Evolutionary conservation across 257 asterid species (phyloP).

Genomic region (Verbascum thapsus): DNA sequence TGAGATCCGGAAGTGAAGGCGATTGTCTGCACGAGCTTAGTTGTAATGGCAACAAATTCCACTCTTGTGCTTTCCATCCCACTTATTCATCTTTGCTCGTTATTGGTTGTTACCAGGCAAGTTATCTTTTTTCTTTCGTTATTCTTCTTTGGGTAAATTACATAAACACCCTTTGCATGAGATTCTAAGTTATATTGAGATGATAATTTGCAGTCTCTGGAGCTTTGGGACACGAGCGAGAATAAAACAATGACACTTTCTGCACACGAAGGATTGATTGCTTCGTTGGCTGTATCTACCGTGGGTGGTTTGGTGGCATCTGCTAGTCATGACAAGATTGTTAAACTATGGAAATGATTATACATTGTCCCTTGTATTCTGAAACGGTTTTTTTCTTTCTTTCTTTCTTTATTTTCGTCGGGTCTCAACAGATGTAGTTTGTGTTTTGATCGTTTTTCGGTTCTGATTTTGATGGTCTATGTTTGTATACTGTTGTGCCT

Average conservation of each 20-base stretch:
- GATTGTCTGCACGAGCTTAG: constrained; percentile 83
- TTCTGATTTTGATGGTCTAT: not conserved
- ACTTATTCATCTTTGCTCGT: constrained; percentile 76
- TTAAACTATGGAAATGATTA: constrained; percentile 77
- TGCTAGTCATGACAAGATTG: constrained; percentile 84
- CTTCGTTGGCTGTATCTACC: constrained; percentile 76
- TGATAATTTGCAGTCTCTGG: constrained; percentile 59
- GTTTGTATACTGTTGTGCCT: constrained; percentile 3
- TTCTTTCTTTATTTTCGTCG: no score
- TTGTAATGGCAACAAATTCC: constrained; percentile 82
- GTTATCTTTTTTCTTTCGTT: constrained; percentile 15
- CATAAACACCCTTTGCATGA: no score
- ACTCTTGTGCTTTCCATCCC: constrained; percentile 95
- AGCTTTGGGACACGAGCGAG: constrained; percentile 88
- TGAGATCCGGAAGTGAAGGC: constrained; percentile 82
- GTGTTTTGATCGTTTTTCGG: not conserved
- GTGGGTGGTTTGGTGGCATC: constrained; percentile 86
- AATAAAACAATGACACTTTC: constrained; percentile 81
- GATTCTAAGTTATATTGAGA: no score
- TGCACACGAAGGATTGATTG: constrained; percentile 79
- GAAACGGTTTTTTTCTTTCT: not conserved
- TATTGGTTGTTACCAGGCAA: constrained; percentile 96
- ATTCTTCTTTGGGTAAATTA: no score
- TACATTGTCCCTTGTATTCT: not conserved
- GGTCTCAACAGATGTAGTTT: constrained; percentile 7